Percentiles rank a stretch among this genome's conserved stretches.
These are phyloP conservation scores for Daldinia grandis DNA, from an alignment of 495 filamentous ascomycete species.

Conservation along the genomic window DNA sequence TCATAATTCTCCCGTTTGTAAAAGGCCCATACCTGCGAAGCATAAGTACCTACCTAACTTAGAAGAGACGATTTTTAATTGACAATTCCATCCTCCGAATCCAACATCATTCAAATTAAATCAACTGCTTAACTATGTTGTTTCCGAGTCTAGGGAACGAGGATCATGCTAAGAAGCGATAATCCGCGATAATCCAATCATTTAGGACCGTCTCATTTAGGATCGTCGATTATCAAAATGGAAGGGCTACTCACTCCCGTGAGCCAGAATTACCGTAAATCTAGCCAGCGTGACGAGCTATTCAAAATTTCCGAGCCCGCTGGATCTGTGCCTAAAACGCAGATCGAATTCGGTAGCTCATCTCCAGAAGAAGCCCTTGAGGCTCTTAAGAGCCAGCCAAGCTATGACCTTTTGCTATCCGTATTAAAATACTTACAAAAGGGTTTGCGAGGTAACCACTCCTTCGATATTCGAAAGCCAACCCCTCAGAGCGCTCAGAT, in stretches of 20 bases:
- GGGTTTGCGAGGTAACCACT: constrained; percentile 42
- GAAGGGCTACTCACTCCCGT: constrained; percentile 60
- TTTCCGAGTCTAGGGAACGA: background rate
- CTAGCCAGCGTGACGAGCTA: constrained; percentile 28
- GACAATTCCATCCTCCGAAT: background rate
- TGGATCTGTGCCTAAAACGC: constrained; percentile 3
- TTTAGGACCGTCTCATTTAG: background rate
- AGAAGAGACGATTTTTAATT: background rate
- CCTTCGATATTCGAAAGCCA: constrained; percentile 69
- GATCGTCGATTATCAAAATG: constrained; percentile 48
- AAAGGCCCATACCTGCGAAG: background rate
- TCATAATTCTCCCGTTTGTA: background rate
- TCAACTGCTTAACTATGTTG: background rate
- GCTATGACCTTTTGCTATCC: constrained; percentile 62
- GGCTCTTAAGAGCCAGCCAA: constrained; percentile 70
- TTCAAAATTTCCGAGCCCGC: constrained; percentile 27
- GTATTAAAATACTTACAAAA: constrained; percentile 63
- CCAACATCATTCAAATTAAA: background rate
- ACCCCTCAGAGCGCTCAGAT: constrained; percentile 73
- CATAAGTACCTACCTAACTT: background rate
- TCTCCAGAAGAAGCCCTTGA: constrained; percentile 69
- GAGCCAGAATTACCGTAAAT: constrained; percentile 53
- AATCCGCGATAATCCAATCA: constrained; percentile 15
- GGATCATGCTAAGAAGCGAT: constrained; percentile 1
- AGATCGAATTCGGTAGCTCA: constrained; percentile 25